A percentile compares a stretch with the other conserved stretches of the same genome.
These are phyloP conservation scores for Iberis pinnata DNA, from an alignment of 345 rosid species.

Conservation along the genomic window DNA sequence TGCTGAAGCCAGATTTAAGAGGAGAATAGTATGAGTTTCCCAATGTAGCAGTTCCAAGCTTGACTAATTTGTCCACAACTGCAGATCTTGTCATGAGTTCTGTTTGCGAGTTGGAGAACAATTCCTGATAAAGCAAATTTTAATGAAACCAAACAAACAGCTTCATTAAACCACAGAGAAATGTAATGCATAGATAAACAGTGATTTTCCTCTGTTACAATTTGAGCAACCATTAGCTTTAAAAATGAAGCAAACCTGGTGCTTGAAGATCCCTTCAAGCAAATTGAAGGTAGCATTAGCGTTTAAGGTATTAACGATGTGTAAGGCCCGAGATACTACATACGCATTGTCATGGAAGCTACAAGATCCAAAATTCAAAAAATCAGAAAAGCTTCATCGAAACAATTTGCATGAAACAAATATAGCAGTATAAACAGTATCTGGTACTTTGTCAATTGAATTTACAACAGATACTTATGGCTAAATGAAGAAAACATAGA, in stretches of 20 bases:
- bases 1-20: constrained; percentile 49
- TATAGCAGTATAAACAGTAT: neutral
- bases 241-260: constrained; percentile 49
- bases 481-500: neutral
- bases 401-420: constrained; percentile 6
- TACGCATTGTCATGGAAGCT: constrained; percentile 90
- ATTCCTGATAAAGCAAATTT: constrained; percentile 38
- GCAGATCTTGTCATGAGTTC: constrained; percentile 46
- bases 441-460: neutral
- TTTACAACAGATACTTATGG: too few species aligned
- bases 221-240: constrained; percentile 3
- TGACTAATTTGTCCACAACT: constrained; percentile 46
- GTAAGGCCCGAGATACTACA: constrained; percentile 68
- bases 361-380: constrained; percentile 18
- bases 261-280: constrained; percentile 56
- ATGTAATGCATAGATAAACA: neutral
- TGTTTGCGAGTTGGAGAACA: constrained; percentile 57
- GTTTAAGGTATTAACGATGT: constrained; percentile 49
- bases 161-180: neutral
- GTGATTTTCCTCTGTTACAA: neutral
- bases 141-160: neutral
- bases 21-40: constrained; percentile 47
- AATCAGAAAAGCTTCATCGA: neutral
- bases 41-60: constrained; percentile 44
- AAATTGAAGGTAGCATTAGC: constrained; percentile 53